These are phyloP conservation scores for Ilyonectria sp. DNA, from an alignment of 2,329 filamentous ascomycete species.

Conservation along the genomic window DNA sequence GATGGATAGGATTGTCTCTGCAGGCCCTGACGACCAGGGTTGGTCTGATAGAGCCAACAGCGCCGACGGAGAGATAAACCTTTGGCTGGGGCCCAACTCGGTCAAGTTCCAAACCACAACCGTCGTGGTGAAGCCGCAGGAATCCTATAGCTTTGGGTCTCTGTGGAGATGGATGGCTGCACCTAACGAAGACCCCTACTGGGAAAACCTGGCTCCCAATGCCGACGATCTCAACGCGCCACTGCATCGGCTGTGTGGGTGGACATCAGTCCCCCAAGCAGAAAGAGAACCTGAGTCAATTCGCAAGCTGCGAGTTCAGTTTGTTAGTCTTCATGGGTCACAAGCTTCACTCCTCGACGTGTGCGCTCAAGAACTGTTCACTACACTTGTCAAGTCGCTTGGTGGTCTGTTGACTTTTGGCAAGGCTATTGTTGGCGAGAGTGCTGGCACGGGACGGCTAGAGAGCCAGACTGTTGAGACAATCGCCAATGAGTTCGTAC, in stretches of 20 bases:
- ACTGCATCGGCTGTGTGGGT: not conserved
- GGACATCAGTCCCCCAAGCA: not conserved
- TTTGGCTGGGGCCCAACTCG: constrained; percentile 31
- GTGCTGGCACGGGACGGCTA: constrained; percentile 21
- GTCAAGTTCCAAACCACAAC: not conserved
- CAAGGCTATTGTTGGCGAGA: constrained; percentile 15
- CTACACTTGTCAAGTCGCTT: constrained; percentile 12
- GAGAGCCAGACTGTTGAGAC: constrained; percentile 17
- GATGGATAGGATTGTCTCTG: constrained; percentile 25
- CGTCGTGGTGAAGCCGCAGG: not conserved
- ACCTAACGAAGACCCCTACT: not conserved
- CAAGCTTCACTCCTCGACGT: constrained; percentile 30
- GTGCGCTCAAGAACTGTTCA: constrained; percentile 37
- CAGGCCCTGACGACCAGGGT: constrained; percentile 8
- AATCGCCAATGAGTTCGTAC: constrained; percentile 32
- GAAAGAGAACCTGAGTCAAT: not conserved
- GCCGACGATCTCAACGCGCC: not conserved
- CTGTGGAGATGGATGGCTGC: not conserved
- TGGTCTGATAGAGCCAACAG: constrained; percentile 1
- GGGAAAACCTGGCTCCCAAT: not conserved
- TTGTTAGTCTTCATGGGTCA: not conserved
- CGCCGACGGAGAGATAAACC: constrained; percentile 25
- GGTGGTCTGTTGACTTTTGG: not conserved
- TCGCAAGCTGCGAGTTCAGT: constrained; percentile 1
- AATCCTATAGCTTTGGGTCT: not conserved